phyloP scores from a whole-genome alignment of 495 filamentous ascomycete genomes.

The Podospora tetraspora region DNA sequence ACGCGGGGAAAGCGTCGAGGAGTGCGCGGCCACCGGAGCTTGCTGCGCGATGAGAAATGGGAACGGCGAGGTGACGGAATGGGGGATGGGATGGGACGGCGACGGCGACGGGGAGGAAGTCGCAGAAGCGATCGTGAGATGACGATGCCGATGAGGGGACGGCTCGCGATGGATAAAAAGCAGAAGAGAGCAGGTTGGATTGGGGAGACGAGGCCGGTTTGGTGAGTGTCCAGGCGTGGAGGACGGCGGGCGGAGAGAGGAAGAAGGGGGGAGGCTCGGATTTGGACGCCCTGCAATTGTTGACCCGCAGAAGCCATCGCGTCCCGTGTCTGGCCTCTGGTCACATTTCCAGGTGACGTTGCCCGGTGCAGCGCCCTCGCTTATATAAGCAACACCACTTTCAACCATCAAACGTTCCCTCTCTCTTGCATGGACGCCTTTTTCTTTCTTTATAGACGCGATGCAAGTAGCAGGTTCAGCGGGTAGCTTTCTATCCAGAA shows the following conservation, averaged over 20 bases:
- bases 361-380: not conserved
- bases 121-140: not conserved
- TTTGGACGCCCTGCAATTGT: constrained; percentile 22
- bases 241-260: constrained; percentile 11
- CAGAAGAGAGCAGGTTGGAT: not conserved
- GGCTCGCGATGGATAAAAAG: not conserved
- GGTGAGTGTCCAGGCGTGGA: not conserved
- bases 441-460: not conserved
- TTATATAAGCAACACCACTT: not conserved
- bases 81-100: not conserved
- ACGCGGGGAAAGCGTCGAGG: not conserved
- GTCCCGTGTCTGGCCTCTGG: constrained; percentile 17
- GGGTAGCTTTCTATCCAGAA: not conserved
- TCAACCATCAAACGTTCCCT: too few relatives aligned
- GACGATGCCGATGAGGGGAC: not conserved
- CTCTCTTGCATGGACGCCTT: not conserved
- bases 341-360: constrained; percentile 7
- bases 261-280: constrained; percentile 5
- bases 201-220: too few relatives aligned
- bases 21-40: constrained; percentile 1
- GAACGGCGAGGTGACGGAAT: not conserved
- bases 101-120: not conserved
- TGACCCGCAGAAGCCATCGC: constrained; percentile 25
- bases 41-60: constrained; percentile 5
- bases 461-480: not conserved